Evolutionary conservation across 768 basidiomycete species (phyloP).

Genomic region (Boletus huronensis): DNA sequence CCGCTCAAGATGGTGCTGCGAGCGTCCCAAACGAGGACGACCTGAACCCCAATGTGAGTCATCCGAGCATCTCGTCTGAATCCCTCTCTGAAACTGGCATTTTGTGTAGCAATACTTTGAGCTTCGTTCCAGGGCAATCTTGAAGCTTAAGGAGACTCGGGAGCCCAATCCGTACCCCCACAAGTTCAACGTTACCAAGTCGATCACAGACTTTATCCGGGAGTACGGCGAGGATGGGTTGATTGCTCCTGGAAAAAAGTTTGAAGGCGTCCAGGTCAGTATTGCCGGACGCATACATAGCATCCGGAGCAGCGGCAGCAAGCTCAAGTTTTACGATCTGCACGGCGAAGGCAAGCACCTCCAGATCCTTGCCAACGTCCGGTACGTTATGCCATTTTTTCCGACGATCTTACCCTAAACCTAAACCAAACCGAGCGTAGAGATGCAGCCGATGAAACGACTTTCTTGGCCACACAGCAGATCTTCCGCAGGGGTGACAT

Average conservation of each 20-base stretch:
- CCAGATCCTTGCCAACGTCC: conserved; percentile 92
- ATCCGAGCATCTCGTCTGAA: neutral
- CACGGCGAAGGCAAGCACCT: conserved; percentile 90
- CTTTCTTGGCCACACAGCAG: conserved; percentile 72
- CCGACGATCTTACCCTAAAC: conserved; percentile 19
- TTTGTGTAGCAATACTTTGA: conserved; percentile 89
- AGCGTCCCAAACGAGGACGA: conserved; percentile 66
- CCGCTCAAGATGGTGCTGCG: conserved; percentile 36
- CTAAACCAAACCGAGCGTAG: conserved; percentile 31
- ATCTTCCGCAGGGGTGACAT: conserved; percentile 95
- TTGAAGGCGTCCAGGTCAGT: conserved; percentile 53
- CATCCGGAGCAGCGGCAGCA: conserved; percentile 76
- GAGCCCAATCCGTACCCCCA: conserved; percentile 96
- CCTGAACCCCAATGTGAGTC: conserved; percentile 83
- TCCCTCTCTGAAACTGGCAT: neutral
- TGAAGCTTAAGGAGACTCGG: conserved; percentile 78
- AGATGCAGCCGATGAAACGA: conserved; percentile 58
- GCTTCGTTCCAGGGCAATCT: conserved; percentile 83
- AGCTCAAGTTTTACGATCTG: conserved; percentile 92
- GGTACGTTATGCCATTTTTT: conserved; percentile 41
- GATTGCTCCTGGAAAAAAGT: conserved; percentile 63
- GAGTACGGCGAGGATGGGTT: conserved; percentile 71
- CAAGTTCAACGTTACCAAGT: conserved; percentile 90
- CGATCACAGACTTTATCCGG: conserved; percentile 69
- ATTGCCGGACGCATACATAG: conserved; percentile 92